Evolutionary conservation across 2,329 filamentous ascomycete species (phyloP).

Genomic region (Colletotrichum abscissum): DNA sequence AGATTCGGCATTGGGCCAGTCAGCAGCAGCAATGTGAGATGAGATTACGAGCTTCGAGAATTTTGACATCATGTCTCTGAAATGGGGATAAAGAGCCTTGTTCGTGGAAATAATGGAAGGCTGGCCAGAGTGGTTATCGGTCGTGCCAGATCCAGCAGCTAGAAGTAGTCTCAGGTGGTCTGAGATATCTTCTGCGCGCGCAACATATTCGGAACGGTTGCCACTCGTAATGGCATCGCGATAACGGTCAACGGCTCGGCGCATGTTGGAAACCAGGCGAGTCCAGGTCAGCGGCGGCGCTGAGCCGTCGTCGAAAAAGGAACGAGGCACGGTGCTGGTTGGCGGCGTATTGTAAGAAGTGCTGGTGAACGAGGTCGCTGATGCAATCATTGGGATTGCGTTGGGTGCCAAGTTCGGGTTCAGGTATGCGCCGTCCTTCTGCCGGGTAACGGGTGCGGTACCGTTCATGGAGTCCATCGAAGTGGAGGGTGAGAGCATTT

Average conservation of each 20-base stretch:
- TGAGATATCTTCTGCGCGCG: slow-evolving; percentile 96
- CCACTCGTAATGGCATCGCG: slow-evolving; percentile 87
- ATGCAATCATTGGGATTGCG: slow-evolving; percentile 63
- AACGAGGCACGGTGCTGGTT: slow-evolving; percentile 75
- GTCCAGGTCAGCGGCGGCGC: slow-evolving; percentile 88
- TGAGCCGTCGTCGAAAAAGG: slow-evolving; percentile 91
- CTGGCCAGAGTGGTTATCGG: slow-evolving; percentile 98
- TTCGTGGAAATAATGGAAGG: slow-evolving; percentile 99
- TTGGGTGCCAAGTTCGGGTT: slow-evolving; percentile 50
- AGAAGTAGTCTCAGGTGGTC: slow-evolving; percentile 93
- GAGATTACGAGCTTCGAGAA: slow-evolving; percentile 99
- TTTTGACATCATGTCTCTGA: slow-evolving; percentile 99
- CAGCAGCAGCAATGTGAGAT: slow-evolving; percentile 95
- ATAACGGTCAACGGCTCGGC: slow-evolving; percentile 88
- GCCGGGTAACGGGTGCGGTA: slow-evolving; percentile 68
- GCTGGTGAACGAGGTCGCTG: slow-evolving; percentile 72
- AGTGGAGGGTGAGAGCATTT: slow-evolving; percentile 84
- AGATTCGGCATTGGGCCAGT: slow-evolving; percentile 94
- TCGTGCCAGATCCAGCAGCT: slow-evolving; percentile 96
- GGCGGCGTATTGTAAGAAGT: slow-evolving; percentile 67
- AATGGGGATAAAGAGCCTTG: slow-evolving; percentile 96
- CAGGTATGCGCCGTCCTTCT: slow-evolving; percentile 66
- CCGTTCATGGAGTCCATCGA: slow-evolving; percentile 92
- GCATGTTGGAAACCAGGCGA: slow-evolving; percentile 91
- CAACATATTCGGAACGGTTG: slow-evolving; percentile 90